Base-by-base conservation (phyloP, 2,329 filamentous ascomycete genomes). In the Aspergillus pseudoviridinutans region DNA sequence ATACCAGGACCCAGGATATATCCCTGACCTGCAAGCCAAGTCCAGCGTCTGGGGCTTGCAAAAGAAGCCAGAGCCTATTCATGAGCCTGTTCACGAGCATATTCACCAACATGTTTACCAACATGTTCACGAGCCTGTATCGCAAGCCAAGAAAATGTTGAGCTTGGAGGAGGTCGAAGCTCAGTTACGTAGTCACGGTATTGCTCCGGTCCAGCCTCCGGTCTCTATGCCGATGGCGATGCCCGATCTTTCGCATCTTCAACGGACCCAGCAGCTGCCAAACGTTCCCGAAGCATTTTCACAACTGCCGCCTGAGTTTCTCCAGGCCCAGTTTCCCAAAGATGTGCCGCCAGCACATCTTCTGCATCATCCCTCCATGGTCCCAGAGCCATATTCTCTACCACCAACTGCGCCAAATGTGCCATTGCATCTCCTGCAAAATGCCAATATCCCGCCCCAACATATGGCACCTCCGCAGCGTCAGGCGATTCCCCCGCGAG, bases 121-220 rank as follows among this genome's bases (percentile, higher is more conserved):
- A 29, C 54, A 58, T 2, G 41, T 53, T 64, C 61, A 41, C 14
- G 64, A 47, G 57, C 65, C 65, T 46, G 56, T 65, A 50, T 66
- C 69, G n/a, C 73, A 78, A 50, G 67, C 82, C 46, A 86, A 87
- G 68, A 97, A 92, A 79, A 88, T 97, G 77, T 87, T 99, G 89
- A 97, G 91, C 68, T 75, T 99, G 68, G 94, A 97, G 72, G 94
- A 99, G 78, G 92, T 99, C 22, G 94, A 99, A 77, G 93, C 93
- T 54, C 87, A 91, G 62, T 92, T 99, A 88, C 86, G 90, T 59
- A 82, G 84, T 35, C 88, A 92, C 64, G 77, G 84, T 54, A 57
- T 64, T 27, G 67, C 65, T 14, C 61, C 70, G 57, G 50, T 64
- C 52, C 59, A 67, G 29, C 65, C 68, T 28, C 62, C 69, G 6